These are phyloP conservation scores for Magnusiomyces magnusii DNA, from an alignment of 1,139 yeast genomes.

Conservation along the genomic window DNA sequence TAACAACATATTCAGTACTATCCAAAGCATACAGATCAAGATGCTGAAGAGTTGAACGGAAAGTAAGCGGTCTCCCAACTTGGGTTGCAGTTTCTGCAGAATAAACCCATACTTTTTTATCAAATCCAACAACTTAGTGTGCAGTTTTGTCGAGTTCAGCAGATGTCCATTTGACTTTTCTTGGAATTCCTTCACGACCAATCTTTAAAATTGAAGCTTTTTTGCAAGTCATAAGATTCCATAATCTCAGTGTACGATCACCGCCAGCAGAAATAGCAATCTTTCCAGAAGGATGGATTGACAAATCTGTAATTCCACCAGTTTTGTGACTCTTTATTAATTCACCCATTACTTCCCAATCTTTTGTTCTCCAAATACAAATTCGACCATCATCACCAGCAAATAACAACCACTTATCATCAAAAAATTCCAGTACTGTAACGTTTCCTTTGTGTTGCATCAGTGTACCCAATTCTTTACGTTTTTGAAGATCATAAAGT, in stretches of 20 bases:
- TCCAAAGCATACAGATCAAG: constrained; percentile 42
- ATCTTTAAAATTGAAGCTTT: constrained; percentile 82
- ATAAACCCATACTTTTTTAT: constrained; percentile 57
- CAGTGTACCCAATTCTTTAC: constrained; percentile 89
- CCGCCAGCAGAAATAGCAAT: constrained; percentile 84
- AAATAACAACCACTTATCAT: constrained; percentile 70
- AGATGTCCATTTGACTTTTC: constrained; percentile 33
- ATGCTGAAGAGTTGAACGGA: constrained; percentile 60
- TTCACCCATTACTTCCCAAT: constrained; percentile 90
- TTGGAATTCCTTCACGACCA: constrained; percentile 38
- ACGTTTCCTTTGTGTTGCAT: constrained; percentile 87
- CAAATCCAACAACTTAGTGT: constrained; percentile 66
- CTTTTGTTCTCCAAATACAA: constrained; percentile 90
- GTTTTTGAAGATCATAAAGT: constrained; percentile 85
- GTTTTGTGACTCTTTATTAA: constrained; percentile 76
- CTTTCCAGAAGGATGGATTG: constrained; percentile 89
- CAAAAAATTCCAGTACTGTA: constrained; percentile 64
- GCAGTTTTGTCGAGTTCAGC: constrained; percentile 36
- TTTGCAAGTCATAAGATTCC: constrained; percentile 96
- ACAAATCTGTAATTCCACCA: constrained; percentile 62
- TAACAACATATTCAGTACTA: constrained; percentile 47
- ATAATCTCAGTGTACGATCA: constrained; percentile 74
- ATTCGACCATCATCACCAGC: constrained; percentile 91
- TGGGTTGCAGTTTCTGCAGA: constrained; percentile 58
- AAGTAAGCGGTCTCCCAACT: constrained; percentile 39